Conservation (phyloP, 2,329 filamentous ascomycete genomes). For the Diaporthe aspalathi region DNA sequence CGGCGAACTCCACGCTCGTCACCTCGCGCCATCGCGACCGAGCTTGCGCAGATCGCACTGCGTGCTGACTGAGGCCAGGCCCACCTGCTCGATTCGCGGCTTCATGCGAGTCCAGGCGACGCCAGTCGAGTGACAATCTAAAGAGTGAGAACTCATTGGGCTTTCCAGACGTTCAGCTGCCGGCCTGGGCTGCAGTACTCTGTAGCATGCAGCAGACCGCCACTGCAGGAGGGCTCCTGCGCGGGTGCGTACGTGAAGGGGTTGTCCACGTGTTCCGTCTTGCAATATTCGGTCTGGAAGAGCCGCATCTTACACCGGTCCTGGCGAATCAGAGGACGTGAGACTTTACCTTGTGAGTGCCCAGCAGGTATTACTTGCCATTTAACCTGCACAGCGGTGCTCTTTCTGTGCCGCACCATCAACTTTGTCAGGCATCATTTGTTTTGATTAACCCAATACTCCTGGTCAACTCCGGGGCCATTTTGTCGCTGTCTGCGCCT, state of each 20-base stretch:
- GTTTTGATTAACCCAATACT: background rate
- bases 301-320: conserved; percentile 17
- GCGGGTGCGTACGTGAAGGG: conserved; percentile 1
- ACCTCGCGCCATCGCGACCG: background rate
- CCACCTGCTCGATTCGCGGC: conserved; percentile 15
- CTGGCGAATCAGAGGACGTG: conserved; percentile 3
- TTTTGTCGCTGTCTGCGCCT: background rate
- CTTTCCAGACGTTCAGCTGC: background rate
- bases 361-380: background rate
- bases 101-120: background rate
- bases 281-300: conserved; percentile 20
- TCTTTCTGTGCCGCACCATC: conserved; percentile 5
- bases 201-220: background rate
- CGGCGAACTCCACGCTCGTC: background rate
- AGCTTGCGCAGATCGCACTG: conserved; percentile 10
- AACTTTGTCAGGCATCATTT: conserved; percentile 1
- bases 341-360: background rate
- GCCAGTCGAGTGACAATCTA: background rate
- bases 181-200: background rate
- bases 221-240: background rate
- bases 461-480: background rate
- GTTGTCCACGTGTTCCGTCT: conserved; percentile 2
- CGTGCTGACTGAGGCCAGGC: background rate
- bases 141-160: background rate
- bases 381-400: background rate